Base-by-base conservation (phyloP, 2,329 filamentous ascomycete genomes). In the Penicillium brevicompactum region DNA sequence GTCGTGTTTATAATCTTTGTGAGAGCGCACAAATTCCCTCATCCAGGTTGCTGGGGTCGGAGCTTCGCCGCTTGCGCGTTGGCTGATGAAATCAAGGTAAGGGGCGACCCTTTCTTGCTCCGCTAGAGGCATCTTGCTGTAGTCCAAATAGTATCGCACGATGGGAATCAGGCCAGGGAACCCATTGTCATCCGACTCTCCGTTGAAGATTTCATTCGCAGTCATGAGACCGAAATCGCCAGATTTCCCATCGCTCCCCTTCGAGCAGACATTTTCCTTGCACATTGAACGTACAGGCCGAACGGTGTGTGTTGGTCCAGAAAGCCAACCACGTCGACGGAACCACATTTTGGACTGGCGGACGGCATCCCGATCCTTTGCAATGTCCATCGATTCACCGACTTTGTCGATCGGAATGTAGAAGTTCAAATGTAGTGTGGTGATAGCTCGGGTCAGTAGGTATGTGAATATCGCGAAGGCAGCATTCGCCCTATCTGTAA, bases 401-500 rank as follows among this genome's bases (percentile, higher is more conserved):
- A 93, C 90, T 60, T 84, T 84, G 38, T 82, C 80, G 68, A 96
- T 94, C 41, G 91, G 91, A 24, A 96, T 87, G 76, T 95, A 96
- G 67, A 95, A 92, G 76, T 95, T 95, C 53, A 96, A 82, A 67
- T 92, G 88, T 72, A 92, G 95, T 49, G 87, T 90, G 7, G 96
- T 80, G 58, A 96, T 93, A 6, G 89, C 92, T 18, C 92, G 85
- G 0, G 92, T 96, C 57, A 96, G 86, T 18, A 96, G 83, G 4
- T 96, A 92, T 68, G 95, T 92, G 77, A 96, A 96, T 61, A 96
- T 90, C 18, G 89, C 85, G 68, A 96, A 96, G 2, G 92, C 92
- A 0, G 92, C 92, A 68, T 96, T 96, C 70, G 96, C 92, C 67
- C 95, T 95, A 70, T 96, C 92, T 5, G 91, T 96, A 59, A 96